Evolutionary conservation across 1,284 basidiomycete genomes (phyloP).

Genomic region (Ceratobasidium sp.): DNA sequence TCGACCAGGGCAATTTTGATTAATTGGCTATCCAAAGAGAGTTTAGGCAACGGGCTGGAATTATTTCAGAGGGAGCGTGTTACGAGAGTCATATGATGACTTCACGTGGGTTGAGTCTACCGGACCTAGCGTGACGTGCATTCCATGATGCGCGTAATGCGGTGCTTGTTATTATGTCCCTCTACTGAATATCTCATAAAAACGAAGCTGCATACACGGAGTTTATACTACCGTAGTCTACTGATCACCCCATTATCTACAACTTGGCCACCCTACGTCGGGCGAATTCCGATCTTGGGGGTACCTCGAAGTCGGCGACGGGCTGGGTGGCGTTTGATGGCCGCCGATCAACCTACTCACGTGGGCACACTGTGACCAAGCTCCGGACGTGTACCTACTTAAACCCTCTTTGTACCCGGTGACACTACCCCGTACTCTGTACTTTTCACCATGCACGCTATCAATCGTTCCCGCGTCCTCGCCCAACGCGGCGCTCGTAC

Average conservation of each 20-base stretch:
- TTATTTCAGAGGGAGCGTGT: not conserved
- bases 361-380: constrained; percentile 28
- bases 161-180: no score
- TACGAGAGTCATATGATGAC: constrained; percentile 32
- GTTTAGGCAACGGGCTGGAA: not conserved
- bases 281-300: not conserved
- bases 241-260: not conserved
- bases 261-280: not conserved
- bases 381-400: constrained; percentile 19
- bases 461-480: constrained; percentile 11
- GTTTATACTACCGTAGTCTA: no score
- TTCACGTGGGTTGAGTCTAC: constrained; percentile 6
- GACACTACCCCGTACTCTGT: not conserved
- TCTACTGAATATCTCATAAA: no score
- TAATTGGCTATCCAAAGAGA: not conserved
- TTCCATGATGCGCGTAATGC: not conserved
- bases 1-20: not conserved
- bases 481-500: constrained; percentile 22
- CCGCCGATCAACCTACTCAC: constrained; percentile 16
- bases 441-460: constrained; percentile 17
- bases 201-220: not conserved
- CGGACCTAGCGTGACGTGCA: constrained; percentile 15
- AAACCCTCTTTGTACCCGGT: not conserved
- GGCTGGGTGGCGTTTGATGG: not conserved
- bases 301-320: not conserved